Base-by-base conservation (phyloP, 2,329 filamentous ascomycete genomes). In the Neonectria hederae region DNA sequence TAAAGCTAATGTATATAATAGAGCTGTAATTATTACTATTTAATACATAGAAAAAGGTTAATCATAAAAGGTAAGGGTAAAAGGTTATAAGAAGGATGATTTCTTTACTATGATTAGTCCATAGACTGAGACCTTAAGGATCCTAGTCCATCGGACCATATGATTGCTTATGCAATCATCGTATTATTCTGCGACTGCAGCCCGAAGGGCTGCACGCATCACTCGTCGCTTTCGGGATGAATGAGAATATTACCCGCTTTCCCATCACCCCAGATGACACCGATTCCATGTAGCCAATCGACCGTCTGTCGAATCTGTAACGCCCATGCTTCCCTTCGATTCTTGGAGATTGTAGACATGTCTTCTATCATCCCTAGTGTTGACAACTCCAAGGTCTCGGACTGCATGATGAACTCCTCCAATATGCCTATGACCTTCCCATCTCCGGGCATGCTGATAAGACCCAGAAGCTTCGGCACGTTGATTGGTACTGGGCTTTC, bases 181-280 rank as follows among this genome's bases (percentile, higher is more conserved):
- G n/a, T n/a, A n/a, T n/a, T n/a, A n/a, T n/a, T n/a, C n/a, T n/a
- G n/a, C n/a, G n/a, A n/a, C n/a, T n/a, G n/a, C n/a, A n/a, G n/a
- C n/a, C n/a, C n/a, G n/a, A n/a, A n/a, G n/a, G n/a, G n/a, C n/a
- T n/a, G n/a, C n/a, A n/a, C n/a, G n/a, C n/a, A n/a, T n/a, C n/a
- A n/a, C n/a, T n/a, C n/a, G n/a, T 65, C 59, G n/a, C 24, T 56
- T 30, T 59, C 26, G n/a, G 42, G 19, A 54, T 67, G 51, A 24
- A 65, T 53, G 30, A 69, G 59, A n/a, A 69, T 32, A 48, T 69
- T 67, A 28, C 48, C 49, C 10, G 67, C 48, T 38, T 69, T 69
- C 26, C 46, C 67, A 45, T 67, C 62, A 4, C 67, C 65, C 62
- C 67, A 67, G 22, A 65, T 38, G 26, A 67, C 22, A n/a, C 65